phyloP scores from a whole-genome alignment of 2,329 filamentous ascomycete genomes.

The Fusarium sp. region DNA sequence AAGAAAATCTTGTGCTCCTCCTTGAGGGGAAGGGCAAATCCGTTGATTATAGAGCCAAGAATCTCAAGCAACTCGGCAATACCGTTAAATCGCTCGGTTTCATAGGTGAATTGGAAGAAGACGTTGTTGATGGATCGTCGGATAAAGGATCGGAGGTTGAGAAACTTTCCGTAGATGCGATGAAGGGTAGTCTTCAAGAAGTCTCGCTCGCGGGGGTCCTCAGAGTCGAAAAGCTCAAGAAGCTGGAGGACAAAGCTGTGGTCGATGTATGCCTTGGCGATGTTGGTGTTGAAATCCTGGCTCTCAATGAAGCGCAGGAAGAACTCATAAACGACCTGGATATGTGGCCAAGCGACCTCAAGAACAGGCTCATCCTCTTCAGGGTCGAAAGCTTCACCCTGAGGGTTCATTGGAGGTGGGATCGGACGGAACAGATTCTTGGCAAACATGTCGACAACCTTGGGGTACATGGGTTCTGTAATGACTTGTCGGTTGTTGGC shows the following conservation, averaged over 20 bases:
- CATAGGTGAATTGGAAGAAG: conserved; percentile 99
- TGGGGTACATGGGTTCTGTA: conserved; percentile 98
- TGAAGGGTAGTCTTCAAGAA: conserved; percentile 98
- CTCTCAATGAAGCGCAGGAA: conserved; percentile 99
- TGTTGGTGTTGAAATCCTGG: conserved; percentile 99
- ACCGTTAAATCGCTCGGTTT: conserved; percentile 98
- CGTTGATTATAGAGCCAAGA: conserved; percentile 98
- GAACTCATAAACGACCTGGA: conserved; percentile 99
- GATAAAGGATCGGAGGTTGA: conserved; percentile 97
- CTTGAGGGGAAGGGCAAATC: conserved; percentile 95
- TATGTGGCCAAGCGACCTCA: conserved; percentile 98
- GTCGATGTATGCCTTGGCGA: conserved; percentile 98
- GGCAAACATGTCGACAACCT: conserved; percentile 98
- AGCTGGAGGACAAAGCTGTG: conserved; percentile 97
- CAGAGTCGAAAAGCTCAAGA: conserved; percentile 97
- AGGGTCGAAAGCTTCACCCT: conserved; percentile 97
- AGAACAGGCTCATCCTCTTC: conserved; percentile 98
- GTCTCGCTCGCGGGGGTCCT: conserved; percentile 95
- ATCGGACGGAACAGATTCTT: conserved; percentile 99
- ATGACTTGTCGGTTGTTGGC: conserved; percentile 99
- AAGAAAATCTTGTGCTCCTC: conserved; percentile 99
- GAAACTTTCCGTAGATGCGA: conserved; percentile 98
- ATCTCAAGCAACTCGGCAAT: conserved; percentile 98
- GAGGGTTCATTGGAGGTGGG: conserved; percentile 95
- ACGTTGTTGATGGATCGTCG: conserved; percentile 99